Base-by-base conservation (phyloP, 192 early-diverging fungal genomes). In the Neocallimastix lanati region DNA sequence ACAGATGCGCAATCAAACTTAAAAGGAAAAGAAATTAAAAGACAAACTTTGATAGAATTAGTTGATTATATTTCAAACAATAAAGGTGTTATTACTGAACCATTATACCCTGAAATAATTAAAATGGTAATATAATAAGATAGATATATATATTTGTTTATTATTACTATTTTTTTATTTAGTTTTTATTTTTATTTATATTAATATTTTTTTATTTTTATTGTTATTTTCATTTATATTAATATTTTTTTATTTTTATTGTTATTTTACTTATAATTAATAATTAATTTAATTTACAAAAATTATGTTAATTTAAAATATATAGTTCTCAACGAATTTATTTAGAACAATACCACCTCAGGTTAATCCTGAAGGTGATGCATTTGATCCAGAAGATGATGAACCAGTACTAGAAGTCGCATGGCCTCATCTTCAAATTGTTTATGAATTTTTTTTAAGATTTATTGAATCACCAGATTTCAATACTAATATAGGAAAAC, bases 401-500 rank as follows among this genome's bases (percentile, higher is more conserved):
- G 98, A 99, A 84, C 98, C 98, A 7, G 94, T 96, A 9, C 86
- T 98, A 76, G 98, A 99, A 84, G 85, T 92, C 35, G 94, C 96
- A 14, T 99, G 98, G 98, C 97, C 97, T 78, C 98, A 99, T 85
- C 84, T 99, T 58, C 96, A 95, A 82, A 92, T 98, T 77, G 97
- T 99, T 14, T 99, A 99, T 84, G 96, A 96, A 84, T 96, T 99
- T 83, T 97, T 99, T 83, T 86, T 99, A 79, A 90, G 96, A 37
- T 99, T 98, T 85, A 94, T 99, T 29, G 98, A 99, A 85, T 96
- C 94, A 0, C 92, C 94, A 77, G 98, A 99, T 84, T 99, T 99
- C 85, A 97, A 97, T 87, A 93, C 94, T 77, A 95, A 95, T 83
- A 91, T 95, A 58, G 98, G 96, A 28, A 96, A 96, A 81, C 94